Evolutionary conservation across 352 stramenopile species (phyloP).

Genomic region (Phytophthora ohioensis): DNA sequence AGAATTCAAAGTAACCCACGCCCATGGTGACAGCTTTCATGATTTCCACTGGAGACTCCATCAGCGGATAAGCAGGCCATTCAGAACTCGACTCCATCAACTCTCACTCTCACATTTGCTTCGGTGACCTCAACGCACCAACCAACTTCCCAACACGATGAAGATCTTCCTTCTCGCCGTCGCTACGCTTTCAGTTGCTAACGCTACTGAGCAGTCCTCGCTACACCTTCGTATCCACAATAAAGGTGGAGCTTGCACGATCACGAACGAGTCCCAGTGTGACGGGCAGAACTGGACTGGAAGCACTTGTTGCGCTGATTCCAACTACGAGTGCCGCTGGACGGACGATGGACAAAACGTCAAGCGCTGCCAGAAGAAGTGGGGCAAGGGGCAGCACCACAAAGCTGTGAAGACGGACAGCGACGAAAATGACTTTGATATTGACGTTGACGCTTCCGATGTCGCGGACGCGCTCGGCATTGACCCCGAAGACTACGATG

Average conservation of each 20-base stretch:
- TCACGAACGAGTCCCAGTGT: slow-evolving; percentile 11
- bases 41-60: too few species aligned
- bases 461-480: background rate
- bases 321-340: background rate
- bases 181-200: background rate
- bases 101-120: slow-evolving; percentile 8
- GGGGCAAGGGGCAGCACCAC: background rate
- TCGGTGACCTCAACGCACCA: background rate
- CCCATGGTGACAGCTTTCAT: too few species aligned
- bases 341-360: slow-evolving; percentile 7
- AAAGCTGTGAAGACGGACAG: slow-evolving; percentile 1
- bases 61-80: background rate
- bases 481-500: background rate
- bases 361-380: slow-evolving; percentile 17
- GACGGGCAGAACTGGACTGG: background rate
- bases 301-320: background rate
- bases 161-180: slow-evolving; percentile 13
- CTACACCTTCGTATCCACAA: slow-evolving; percentile 12
- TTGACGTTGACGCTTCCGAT: background rate
- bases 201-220: slow-evolving; percentile 6
- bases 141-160: slow-evolving; percentile 1
- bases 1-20: background rate
- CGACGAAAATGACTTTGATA: background rate
- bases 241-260: slow-evolving; percentile 1
- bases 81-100: background rate